Percentiles rank a stretch among this genome's conserved stretches.
Conservation (phyloP, 2,329 filamentous ascomycete species). For the Beauveria caledonica region DNA sequence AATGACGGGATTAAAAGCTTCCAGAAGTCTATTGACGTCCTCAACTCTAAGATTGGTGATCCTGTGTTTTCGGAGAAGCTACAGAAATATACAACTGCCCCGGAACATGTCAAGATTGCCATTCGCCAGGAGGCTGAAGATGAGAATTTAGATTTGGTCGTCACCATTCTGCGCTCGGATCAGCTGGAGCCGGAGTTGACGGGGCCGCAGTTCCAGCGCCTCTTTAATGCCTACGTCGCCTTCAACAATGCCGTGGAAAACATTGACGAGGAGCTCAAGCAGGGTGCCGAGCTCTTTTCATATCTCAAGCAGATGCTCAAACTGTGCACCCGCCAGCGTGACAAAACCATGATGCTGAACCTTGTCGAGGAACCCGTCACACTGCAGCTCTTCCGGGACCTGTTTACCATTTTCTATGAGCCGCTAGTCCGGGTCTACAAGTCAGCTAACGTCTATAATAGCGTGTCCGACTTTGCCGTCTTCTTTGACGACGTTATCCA, state of each 20-base stretch:
- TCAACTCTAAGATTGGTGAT: constrained; percentile 74
- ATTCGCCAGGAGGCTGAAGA: constrained; percentile 65
- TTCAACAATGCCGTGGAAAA: constrained; percentile 95
- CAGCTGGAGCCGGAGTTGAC: constrained; percentile 63
- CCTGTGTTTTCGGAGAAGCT: constrained; percentile 72
- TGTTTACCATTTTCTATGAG: constrained; percentile 99
- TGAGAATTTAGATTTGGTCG: constrained; percentile 77
- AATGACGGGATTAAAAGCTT: constrained; percentile 83
- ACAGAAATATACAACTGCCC: constrained; percentile 65
- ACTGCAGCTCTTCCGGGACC: constrained; percentile 85
- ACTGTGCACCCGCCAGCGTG: constrained; percentile 79
- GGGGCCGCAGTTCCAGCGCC: constrained; percentile 66
- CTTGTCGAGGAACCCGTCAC: constrained; percentile 97
- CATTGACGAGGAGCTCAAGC: constrained; percentile 76
- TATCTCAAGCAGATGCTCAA: constrained; percentile 93
- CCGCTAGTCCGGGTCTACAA: constrained; percentile 96
- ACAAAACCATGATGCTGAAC: constrained; percentile 95
- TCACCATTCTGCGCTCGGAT: constrained; percentile 75
- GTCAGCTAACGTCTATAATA: constrained; percentile 95
- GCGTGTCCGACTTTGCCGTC: constrained; percentile 88
- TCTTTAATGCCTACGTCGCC: constrained; percentile 92
- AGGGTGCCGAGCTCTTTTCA: constrained; percentile 86
- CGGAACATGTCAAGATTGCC: constrained; percentile 64
- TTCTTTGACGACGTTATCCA: constrained; percentile 91
- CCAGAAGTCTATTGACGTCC: constrained; percentile 75